phyloP scores from a whole-genome alignment of 2,329 filamentous ascomycete species.

The Davidsoniella australis region DNA sequence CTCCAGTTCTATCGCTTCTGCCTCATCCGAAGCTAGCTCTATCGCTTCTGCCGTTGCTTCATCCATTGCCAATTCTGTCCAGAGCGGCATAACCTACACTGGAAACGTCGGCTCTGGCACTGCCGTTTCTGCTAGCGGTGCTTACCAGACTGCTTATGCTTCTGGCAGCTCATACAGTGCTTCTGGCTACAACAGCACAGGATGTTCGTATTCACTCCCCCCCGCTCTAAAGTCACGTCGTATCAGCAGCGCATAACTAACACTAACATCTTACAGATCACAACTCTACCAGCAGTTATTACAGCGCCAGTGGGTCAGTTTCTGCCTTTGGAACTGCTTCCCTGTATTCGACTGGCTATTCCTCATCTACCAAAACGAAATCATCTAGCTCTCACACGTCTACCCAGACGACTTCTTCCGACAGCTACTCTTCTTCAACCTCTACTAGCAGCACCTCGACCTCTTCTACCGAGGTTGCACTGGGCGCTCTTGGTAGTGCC shows the following conservation, averaged over 20 bases:
- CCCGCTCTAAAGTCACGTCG: neutral
- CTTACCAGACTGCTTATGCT: slow-evolving; percentile 3
- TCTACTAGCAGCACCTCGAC: neutral
- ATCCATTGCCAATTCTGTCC: neutral
- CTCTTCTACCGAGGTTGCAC: slow-evolving; percentile 6
- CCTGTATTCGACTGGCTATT: too few species aligned
- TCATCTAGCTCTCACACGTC: too few species aligned
- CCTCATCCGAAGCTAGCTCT: neutral
- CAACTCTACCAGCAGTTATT: neutral
- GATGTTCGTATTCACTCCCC: slow-evolving; percentile 6
- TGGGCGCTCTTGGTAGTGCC: slow-evolving; percentile 14
- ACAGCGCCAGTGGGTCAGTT: neutral
- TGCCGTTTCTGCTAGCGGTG: neutral
- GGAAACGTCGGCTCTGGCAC: neutral
- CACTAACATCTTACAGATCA: neutral
- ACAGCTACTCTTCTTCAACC: neutral
- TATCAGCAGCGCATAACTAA: neutral
- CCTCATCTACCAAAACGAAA: too few species aligned
- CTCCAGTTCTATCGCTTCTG: neutral
- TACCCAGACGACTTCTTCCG: slow-evolving; percentile 1
- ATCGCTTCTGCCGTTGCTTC: neutral
- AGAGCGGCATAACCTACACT: slow-evolving; percentile 4
- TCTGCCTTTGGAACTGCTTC: neutral
- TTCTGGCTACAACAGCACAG: neutral
- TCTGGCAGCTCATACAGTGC: neutral